Base-by-base conservation (phyloP, 768 basidiomycete genomes). In the Tricholoma furcatifolium region DNA sequence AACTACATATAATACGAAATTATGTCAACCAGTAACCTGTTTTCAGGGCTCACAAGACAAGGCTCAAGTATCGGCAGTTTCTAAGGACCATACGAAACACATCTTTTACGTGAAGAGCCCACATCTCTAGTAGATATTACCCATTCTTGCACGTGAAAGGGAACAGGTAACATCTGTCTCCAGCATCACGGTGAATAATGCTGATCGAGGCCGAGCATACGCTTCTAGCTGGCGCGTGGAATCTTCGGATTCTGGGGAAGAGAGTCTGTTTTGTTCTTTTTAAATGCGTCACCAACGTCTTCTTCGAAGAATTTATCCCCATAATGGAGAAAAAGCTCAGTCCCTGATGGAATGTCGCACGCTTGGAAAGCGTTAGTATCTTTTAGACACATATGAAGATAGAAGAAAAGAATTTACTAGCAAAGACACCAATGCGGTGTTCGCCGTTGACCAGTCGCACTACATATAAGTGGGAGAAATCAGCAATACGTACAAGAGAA, bases 371-470 rank as follows among this genome's bases (percentile, higher is more conserved):
- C 51, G 7, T 15, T 27, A 17, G 18, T 38, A 55, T 12, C 11
- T 30, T 21, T 15, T 40, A 2, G 35, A 32, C 17, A 17, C 9
- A 53, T 50, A 55, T 30, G 15, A 38, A 18, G 20, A 27, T 32
- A 30, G 23, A 36, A 23, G 14, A 11, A 5, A 38, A 18, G 31
- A 4, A 66, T 79, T 67, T 53, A 85, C 85, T 52, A 2, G 85
- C 79, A 50, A 71, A 83, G 3, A 91, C 70, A 2, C 80, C 85
- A 48, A 89, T 84, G 14, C 86, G 76, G 46, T 85, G 82, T 51
- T 87, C 82, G 2, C 84, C 85, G 53, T 85, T 81, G 3, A 89
- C 83, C 32, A 83, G 60, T 12, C 61, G 64, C n/a, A 81, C 87
- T 86, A n/a, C n/a, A n/a, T n/a, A 47, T 23, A 20, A 45, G 34